A percentile compares a stretch with the other conserved stretches of the same genome.
phyloP scores from a whole-genome alignment of 768 basidiomycete species.

The Russula griseocarnosa region DNA sequence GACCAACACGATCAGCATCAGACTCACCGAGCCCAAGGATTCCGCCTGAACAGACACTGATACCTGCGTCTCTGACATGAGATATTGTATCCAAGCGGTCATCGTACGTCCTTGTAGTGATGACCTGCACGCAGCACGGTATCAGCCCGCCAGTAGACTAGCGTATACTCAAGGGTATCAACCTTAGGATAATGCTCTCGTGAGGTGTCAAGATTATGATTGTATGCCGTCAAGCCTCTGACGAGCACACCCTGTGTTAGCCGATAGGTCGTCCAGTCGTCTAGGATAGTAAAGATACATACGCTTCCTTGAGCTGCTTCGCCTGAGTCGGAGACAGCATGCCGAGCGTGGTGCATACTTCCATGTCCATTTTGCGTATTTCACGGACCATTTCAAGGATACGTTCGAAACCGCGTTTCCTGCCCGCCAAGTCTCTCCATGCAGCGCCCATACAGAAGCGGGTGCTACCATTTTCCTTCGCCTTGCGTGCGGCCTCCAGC shows the following conservation, averaged over 20 bases:
- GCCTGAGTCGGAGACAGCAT: conserved; percentile 97
- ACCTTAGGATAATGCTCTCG: conserved; percentile 94
- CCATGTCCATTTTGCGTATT: conserved; percentile 95
- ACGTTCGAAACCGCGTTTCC: conserved; percentile 89
- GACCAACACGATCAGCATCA: conserved; percentile 83
- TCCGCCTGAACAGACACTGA: conserved; percentile 95
- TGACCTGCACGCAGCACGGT: conserved; percentile 50
- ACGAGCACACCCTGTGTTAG: not conserved
- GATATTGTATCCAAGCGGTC: conserved; percentile 86
- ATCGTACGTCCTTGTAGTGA: conserved; percentile 92
- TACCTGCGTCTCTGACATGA: conserved; percentile 90
- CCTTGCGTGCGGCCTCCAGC: conserved; percentile 84
- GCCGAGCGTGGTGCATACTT: conserved; percentile 97
- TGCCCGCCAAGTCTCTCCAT: conserved; percentile 91
- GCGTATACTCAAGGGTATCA: conserved; percentile 26
- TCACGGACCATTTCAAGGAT: conserved; percentile 90
- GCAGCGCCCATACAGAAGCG: conserved; percentile 99
- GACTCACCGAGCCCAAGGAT: conserved; percentile 93
- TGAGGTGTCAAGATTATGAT: conserved; percentile 98
- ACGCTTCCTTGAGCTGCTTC: conserved; percentile 88
- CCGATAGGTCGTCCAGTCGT: not conserved
- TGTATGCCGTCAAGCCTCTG: conserved; percentile 93
- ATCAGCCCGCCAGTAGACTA: conserved; percentile 3
- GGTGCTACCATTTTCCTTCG: conserved; percentile 95
- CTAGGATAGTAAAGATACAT: conserved; percentile 32